Percentiles rank a stretch among this genome's conserved stretches.
phyloP scores from a whole-genome alignment of 1,284 basidiomycete genomes.

The Malassezia slooffiae region DNA sequence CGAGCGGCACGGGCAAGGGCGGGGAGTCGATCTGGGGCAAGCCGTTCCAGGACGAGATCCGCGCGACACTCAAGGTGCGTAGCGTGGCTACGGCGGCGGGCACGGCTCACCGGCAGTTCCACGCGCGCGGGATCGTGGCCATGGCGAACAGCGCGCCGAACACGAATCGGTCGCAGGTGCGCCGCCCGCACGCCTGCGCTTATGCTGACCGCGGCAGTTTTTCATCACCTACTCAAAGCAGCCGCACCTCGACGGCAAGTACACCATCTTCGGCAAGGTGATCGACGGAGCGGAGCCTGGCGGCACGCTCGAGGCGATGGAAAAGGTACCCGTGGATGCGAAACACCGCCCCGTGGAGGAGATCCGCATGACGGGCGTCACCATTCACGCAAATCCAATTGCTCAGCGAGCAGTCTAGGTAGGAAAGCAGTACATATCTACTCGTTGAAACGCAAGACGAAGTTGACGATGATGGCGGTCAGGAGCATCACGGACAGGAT shows the following conservation, averaged over 20 bases:
- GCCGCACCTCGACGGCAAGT: conserved; percentile 38
- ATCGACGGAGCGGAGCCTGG: conserved; percentile 40
- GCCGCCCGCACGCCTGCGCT: background rate
- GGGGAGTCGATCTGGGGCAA: conserved; percentile 89
- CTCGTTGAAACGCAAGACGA: conserved; percentile 42
- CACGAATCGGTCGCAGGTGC: conserved; percentile 33
- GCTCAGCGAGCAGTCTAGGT: conserved; percentile 52
- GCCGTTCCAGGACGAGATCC: conserved; percentile 86
- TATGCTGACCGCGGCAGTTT: conserved; percentile 19
- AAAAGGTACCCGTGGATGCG: conserved; percentile 73
- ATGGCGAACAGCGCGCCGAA: conserved; percentile 44
- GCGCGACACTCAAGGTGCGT: conserved; percentile 41
- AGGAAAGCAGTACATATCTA: background rate
- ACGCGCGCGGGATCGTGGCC: conserved; percentile 35
- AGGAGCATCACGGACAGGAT: conserved; percentile 44
- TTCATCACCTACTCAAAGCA: conserved; percentile 42
- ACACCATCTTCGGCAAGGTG: conserved; percentile 42
- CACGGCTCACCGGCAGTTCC: conserved; percentile 19
- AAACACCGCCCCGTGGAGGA: conserved; percentile 80
- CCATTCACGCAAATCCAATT: conserved; percentile 88
- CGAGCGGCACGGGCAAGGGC: conserved; percentile 85
- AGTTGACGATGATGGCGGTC: conserved; percentile 46
- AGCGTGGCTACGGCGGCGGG: too few species aligned
- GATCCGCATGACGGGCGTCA: conserved; percentile 69
- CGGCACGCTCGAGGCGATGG: conserved; percentile 47